These are phyloP conservation scores for Ilyonectria destructans DNA, from an alignment of 2,329 filamentous ascomycete species.

Conservation along the genomic window DNA sequence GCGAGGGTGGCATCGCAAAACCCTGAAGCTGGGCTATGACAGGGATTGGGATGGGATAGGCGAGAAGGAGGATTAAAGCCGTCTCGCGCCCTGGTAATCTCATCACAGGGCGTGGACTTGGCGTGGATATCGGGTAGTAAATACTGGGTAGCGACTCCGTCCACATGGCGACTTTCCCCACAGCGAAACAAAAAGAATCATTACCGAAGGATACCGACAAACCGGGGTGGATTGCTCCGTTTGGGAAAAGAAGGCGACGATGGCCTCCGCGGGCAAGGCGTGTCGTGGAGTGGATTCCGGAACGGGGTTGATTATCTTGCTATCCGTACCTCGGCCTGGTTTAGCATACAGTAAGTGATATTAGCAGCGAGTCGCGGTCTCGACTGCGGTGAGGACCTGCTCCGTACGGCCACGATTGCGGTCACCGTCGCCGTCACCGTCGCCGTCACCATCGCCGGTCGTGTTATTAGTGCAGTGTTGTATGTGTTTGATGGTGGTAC, in stretches of 20 bases:
- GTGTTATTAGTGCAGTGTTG: no score
- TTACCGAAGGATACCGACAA: background rate
- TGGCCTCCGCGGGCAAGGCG: conserved; percentile 6
- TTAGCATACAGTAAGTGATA: background rate
- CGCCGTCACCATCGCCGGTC: background rate
- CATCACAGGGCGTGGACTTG: background rate
- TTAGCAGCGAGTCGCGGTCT: background rate
- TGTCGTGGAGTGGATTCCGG: background rate
- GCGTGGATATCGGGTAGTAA: background rate
- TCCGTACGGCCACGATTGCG: no score
- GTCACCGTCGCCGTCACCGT: background rate
- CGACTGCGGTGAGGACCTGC: background rate
- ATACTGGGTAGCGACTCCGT: background rate
- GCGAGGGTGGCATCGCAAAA: background rate
- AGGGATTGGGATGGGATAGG: background rate
- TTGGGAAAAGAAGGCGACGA: background rate
- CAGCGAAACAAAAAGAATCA: background rate
- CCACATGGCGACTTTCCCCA: background rate
- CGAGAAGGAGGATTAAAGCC: background rate
- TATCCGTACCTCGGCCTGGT: background rate
- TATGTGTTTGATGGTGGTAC: no score
- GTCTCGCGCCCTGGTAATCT: background rate
- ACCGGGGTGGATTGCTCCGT: background rate
- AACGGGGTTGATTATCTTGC: background rate
- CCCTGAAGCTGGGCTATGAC: background rate